phyloP scores from a whole-genome alignment of 805 yeast species.

The Lipomyces oligophaga region DNA sequence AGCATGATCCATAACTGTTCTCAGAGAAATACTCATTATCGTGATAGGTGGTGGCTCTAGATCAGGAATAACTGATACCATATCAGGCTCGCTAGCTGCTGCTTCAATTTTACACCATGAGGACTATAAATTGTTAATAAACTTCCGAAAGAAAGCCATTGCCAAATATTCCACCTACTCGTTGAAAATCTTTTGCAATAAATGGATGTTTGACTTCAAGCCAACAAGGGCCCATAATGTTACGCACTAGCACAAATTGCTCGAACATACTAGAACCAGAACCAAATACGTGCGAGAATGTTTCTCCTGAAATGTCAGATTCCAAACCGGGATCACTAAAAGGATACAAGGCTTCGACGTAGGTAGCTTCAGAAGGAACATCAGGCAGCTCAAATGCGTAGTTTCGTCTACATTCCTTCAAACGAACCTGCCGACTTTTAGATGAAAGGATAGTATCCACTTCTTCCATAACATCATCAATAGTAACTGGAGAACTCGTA shows the following conservation, averaged over 20 bases:
- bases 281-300: constrained; percentile 79
- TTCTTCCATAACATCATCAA: constrained; percentile 74
- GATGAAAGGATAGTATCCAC: constrained; percentile 61
- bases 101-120: constrained; percentile 83
- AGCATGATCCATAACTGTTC: constrained; percentile 71
- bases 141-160: neutral
- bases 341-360: constrained; percentile 74
- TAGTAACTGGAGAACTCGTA: constrained; percentile 41
- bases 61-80: constrained; percentile 47
- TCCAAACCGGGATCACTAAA: constrained; percentile 50
- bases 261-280: constrained; percentile 71
- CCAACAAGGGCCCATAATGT: constrained; percentile 98
- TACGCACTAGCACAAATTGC: constrained; percentile 73
- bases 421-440: constrained; percentile 60
- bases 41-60: constrained; percentile 61
- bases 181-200: constrained; percentile 55
- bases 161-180: constrained; percentile 39
- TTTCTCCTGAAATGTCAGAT: constrained; percentile 64
- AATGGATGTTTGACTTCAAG: constrained; percentile 62
- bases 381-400: constrained; percentile 86
- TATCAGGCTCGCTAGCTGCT: constrained; percentile 41
- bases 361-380: constrained; percentile 74
- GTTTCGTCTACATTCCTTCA: constrained; percentile 68
- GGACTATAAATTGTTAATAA: no score
- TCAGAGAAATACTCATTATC: constrained; percentile 69